Percentiles rank a stretch among this genome's conserved stretches.
These are phyloP conservation scores for Blastomyces gilchristii DNA, from an alignment of 2,329 filamentous ascomycete species.

Conservation along the genomic window DNA sequence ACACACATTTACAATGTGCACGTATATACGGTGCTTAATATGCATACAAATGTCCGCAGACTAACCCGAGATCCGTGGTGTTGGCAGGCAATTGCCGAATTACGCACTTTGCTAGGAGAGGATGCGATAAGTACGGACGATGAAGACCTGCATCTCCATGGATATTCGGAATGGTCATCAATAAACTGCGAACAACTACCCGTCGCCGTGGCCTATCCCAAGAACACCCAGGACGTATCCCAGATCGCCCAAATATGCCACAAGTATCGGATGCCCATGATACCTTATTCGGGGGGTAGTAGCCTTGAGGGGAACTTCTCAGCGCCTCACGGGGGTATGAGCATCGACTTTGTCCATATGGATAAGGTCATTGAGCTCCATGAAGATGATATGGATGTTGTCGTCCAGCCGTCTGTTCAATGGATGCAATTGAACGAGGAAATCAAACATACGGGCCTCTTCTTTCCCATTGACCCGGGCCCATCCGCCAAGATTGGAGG, in stretches of 20 bases:
- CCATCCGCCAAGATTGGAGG: slow-evolving; percentile 50
- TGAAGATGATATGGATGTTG: slow-evolving; percentile 81
- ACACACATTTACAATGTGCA: not conserved
- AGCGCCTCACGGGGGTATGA: slow-evolving; percentile 74
- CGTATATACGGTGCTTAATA: not conserved
- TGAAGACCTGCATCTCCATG: slow-evolving; percentile 54
- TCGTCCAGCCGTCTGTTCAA: slow-evolving; percentile 82
- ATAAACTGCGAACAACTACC: slow-evolving; percentile 55
- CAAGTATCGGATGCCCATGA: slow-evolving; percentile 71
- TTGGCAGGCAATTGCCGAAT: slow-evolving; percentile 46
- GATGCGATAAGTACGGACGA: slow-evolving; percentile 54
- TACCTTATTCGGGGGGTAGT: slow-evolving; percentile 76
- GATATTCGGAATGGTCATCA: slow-evolving; percentile 61
- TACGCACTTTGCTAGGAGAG: slow-evolving; percentile 44
- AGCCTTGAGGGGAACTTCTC: slow-evolving; percentile 86
- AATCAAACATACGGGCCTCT: slow-evolving; percentile 63
- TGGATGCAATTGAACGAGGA: slow-evolving; percentile 82
- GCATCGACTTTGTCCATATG: slow-evolving; percentile 84
- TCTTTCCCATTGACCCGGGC: slow-evolving; percentile 84
- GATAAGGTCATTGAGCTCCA: slow-evolving; percentile 69
- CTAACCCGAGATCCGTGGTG: not conserved
- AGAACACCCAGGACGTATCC: slow-evolving; percentile 54
- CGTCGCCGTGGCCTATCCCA: slow-evolving; percentile 55
- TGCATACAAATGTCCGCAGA: not conserved
- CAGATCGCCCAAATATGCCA: slow-evolving; percentile 60